Conservation (phyloP, 2,329 filamentous ascomycete species). For the Verticillium isaacii region DNA sequence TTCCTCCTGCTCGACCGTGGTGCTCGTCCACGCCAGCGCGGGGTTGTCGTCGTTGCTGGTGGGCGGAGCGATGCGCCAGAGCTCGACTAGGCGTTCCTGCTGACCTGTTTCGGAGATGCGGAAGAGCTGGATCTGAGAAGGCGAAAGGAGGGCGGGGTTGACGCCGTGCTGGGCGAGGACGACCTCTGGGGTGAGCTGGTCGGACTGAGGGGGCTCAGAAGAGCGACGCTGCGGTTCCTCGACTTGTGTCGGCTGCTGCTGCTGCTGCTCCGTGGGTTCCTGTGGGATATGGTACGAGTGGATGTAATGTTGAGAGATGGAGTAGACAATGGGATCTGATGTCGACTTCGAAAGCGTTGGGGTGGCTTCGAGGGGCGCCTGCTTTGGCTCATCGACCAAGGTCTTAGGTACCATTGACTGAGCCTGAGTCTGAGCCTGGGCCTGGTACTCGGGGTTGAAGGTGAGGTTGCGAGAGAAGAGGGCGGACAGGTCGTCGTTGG, state of each 20-base stretch:
- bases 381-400: slow-evolving; percentile 13
- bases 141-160: slow-evolving; percentile 63
- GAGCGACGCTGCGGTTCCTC: slow-evolving; percentile 35
- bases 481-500: slow-evolving; percentile 75
- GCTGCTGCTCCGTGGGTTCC: slow-evolving; percentile 24
- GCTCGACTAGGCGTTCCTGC: slow-evolving; percentile 69
- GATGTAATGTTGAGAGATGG: slow-evolving; percentile 76
- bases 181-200: slow-evolving; percentile 47
- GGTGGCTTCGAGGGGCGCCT: slow-evolving; percentile 23
- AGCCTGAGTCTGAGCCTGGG: slow-evolving; percentile 17
- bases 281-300: slow-evolving; percentile 66
- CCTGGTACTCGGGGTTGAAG: slow-evolving; percentile 41
- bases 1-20: slow-evolving; percentile 53
- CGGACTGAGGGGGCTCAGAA: slow-evolving; percentile 45
- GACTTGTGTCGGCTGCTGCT: slow-evolving; percentile 18
- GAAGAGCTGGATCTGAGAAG: slow-evolving; percentile 75
- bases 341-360: slow-evolving; percentile 8
- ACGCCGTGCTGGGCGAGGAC: slow-evolving; percentile 64
- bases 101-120: slow-evolving; percentile 68
- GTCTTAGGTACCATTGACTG: background rate
- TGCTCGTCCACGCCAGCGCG: slow-evolving; percentile 47
- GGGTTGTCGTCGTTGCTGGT: slow-evolving; percentile 50
- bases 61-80: slow-evolving; percentile 80
- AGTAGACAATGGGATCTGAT: slow-evolving; percentile 56
- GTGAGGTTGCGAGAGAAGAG: slow-evolving; percentile 76